Base-by-base conservation (phyloP, 176 grass and related monocot species). In the Bolboschoenus planiculmis region DNA sequence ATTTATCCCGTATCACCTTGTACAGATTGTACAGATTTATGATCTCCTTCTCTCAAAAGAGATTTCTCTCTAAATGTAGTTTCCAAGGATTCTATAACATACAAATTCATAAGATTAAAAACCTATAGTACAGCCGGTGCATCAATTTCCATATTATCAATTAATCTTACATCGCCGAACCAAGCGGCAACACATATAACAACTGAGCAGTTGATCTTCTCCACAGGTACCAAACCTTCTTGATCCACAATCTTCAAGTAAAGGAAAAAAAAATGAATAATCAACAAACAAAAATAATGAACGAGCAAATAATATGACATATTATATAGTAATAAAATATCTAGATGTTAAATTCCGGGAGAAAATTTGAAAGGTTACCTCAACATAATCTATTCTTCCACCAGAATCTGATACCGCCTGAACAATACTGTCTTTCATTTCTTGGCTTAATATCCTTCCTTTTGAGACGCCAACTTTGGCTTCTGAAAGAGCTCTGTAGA, bases 301-400 rank as follows among this genome's bases (percentile, higher is more conserved):
- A 63, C 44, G 37, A 18, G n/a, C 56, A 46, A 63, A 82, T 47
- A 27, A 44, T 4, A 14, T 56, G 3, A 8, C 27, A 48, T 20
- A 55, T 26, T 78, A 33, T 79, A 58, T 44, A 43, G 10, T 10
- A 35, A 15, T 48, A 56, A 73, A 10, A 54, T 73, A 72, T 39
- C 43, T 20, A 44, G 23, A 35, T 46, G 33, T n/a, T 34, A 55
- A 56, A 13, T 57, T 79, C 40, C 43, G 46, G 35, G 7, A 82
- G 9, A 16, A 46, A 47, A 16, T 64, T 64, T 54, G 27, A 73
- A 10, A 56, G 1, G 67, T 51, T 60, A 98, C 92, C 92, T 95
- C 90, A 83, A 91, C 95, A 91, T 91, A 98, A 59, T 98, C 95
- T 85, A 95, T 87, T 80, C 59, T 87, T 81, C 95, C 89, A 2